Base-by-base conservation (phyloP, 768 basidiomycete genomes). In the Amanita pallidorosea region DNA sequence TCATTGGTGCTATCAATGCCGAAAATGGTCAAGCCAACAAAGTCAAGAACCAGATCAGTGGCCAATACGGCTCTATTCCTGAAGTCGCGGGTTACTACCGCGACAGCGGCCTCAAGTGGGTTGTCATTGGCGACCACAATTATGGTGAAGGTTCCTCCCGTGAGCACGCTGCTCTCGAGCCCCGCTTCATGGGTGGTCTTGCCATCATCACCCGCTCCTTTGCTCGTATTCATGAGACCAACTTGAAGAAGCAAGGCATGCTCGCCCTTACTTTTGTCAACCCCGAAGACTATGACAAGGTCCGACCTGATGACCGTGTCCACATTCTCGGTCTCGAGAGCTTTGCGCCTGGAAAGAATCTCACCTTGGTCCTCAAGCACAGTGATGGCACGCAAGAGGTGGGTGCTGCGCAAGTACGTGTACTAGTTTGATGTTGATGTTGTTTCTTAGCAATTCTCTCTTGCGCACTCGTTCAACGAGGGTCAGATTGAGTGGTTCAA, bases 211-310 rank as follows among this genome's bases (percentile, higher is more conserved):
- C 86, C 65, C 82, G 92, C 66, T 93, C 89, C 31, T 98, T 97
- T 68, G 94, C 94, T 48, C 91, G 94, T 70, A 97, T 97, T 70
- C 94, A 95, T 70, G 93, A 89, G 74, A 91, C 91, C 64, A 93
- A 94, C 77, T 72, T 93, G 81, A 98, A 98, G 86, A 97, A 97
- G 81, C 94, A 97, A 74, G 93, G 93, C 60, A 93, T 95, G 90
- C 88, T 97, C 55, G 93, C 93, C 2, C 74, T 98, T 58, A 96
- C 92, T 54, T 96, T 98, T 64, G 87, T 69, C 54, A 80, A 97
- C 70, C 79, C 88, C 13, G 90, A 80, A 57, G 94, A 98, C 69
- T 99, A 99, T 67, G 91, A 97, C 65, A 92, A 88, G 75, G 66
- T 97, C 59, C 76, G 75, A 63, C 88, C 94, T 7, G 75, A 75